Base-by-base conservation (phyloP, 371 early-diverging fungal genomes). In the Rhizopus microsporus region DNA sequence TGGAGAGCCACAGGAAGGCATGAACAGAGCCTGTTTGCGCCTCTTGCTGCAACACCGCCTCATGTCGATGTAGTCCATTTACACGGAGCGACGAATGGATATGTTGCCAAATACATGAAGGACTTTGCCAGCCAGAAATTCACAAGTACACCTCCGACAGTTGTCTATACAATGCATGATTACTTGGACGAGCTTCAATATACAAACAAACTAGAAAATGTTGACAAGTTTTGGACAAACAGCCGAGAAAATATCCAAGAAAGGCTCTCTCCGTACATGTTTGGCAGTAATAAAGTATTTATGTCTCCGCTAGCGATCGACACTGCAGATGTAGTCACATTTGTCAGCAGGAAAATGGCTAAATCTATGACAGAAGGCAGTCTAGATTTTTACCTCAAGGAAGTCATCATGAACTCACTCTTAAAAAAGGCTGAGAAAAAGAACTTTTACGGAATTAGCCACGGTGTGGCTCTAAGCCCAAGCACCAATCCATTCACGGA, bases 61-160 rank as follows among this genome's bases (percentile, higher is more conserved):
- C 60, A 54, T 44, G 81, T 87, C 2, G 87, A 85, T 56, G 65
- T 85, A 4, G 75, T 85, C 38, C 86, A 85, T 68, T 51, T 77
- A 12, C 86, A 85, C 51, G 86, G 86, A n/a, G 84, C 84, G 5
- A 77, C 83, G n/a, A 85, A 81, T 59, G 86, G 84, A 12, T 75
- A 81, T 37, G 77, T 80, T 8, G 69, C 82, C 3, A 78, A 84
- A 55, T 74, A 75, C 37, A 62, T 85, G 33, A 78, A 75, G 9
- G 77, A 67, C 5, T 46, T 46, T 46, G 46, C 59, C 66, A 60
- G 53, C 70, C 59, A 47, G 62, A 64, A 53, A 61, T 46, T 6
- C 59, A 64, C 59, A 70, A 75, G 58, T 63, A 72, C 57, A 80
- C 81, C 83, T 0, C 87, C 87, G 32, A 74, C 83, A 6, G 66